Evolutionary conservation across 1,139 yeast genomes (phyloP), one percentile per base, ranked within the genome.

Genomic region (Pichia sp.): DNA sequence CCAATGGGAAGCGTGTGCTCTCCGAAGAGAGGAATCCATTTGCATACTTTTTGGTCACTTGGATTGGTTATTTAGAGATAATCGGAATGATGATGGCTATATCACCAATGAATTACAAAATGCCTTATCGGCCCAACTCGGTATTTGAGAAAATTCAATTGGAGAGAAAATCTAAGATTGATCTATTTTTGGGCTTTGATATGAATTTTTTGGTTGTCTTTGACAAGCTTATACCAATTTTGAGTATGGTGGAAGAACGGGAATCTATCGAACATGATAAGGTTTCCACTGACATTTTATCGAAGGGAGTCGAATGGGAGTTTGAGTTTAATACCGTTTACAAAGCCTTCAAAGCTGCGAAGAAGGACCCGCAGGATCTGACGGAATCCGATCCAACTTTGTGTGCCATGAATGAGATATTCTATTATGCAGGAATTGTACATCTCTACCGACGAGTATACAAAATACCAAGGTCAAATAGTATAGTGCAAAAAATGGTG

Each of bases 41-140:
- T 11, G 15, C 35, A 3, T 41, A 37, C 23, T 41, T 41, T 32
- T 18, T 41, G 14, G 13, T 34, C 5, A 17, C 24, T 6, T 41
- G 43, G 45, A 41, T 41, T 15, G 41, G 35, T 13, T 41, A 39
- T 37, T 22, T 39, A n/a, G 45, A 41, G 17, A 33, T 41, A 10
- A 32, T 41, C 24, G 45, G 41, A 6, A 26, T 39, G 21, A 41
- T 41, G 41, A 39, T 37, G 40, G 33, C 37, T 1, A 35, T 41
- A 10, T 32, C 38, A 2, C 43, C 45, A 6, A 34, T 17, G 18
- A 24, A 20, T 23, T 32, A 22, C 5, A 34, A 29, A 31, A 39
- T 36, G 34, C 42, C 42, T 1, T 29, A 33, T 22, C 31, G 38
- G 15, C 34, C 38, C 12, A 33, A 32, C n/a, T 21, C 30, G 3